Evolutionary conservation across 805 yeast species (phyloP), one percentile per base, ranked within the genome.

Genomic region (Torulaspora franciscae): DNA sequence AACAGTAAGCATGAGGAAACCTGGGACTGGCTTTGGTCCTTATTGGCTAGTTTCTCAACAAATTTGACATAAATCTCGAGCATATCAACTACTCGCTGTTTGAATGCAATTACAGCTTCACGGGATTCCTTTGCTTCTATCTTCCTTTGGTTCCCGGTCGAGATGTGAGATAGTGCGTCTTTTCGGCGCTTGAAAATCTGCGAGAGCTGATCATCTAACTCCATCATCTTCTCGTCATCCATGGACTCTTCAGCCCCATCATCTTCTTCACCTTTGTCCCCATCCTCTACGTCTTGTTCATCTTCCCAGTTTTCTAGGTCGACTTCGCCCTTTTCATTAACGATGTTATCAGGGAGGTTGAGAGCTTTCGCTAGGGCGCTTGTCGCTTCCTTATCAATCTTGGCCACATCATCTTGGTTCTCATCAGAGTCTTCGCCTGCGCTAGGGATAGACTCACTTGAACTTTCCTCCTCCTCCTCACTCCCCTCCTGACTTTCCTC

Each of bases 211-310:
- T 75, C 85, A 61, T 91, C 98, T 56, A 91, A 76, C 15, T 90
- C 95, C 82, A 89, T 80, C 98, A 91, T 91, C 62, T 89, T 89
- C 56, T 90, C 96, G 64, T 90, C 97, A 48, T 90, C 95, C 95
- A 89, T 86, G 0, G 91, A 81, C 53, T 85, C 95, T 41, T 81
- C 85, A 22, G 77, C 81, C 6, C 77, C 75, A 24, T 76, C 81
- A 24, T 72, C 77, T 4, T 73, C 80, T 7, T 68, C 78, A 29
- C 72, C 79, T 3, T 60, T 69, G 28, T 65, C 70, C 10, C 65
- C 70, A 7, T 69, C 61, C 52, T 64, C 58, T 33, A 71, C 79
- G 2, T 61, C 69, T 30, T 65, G 70, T 10, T 67, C 71, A 9
- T 69, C 59, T 51, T 65, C 71, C 76, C 3, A 72, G 76, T 14